Conservation (phyloP, 1,284 basidiomycete genomes). For the Cystobasidium slooffiae region DNA sequence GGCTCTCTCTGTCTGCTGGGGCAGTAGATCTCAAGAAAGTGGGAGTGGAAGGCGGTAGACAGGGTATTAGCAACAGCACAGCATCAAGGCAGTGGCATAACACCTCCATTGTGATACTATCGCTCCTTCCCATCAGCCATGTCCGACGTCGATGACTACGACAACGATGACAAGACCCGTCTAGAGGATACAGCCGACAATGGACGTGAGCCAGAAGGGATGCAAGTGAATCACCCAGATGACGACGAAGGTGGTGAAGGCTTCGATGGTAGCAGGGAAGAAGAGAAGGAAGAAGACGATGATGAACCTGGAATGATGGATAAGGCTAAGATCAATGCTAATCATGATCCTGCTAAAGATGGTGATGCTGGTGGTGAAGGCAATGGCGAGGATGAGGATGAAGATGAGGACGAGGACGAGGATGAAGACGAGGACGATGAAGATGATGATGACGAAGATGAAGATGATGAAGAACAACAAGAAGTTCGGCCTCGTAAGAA, state of each 20-base stretch:
- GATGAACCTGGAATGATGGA: constrained; percentile 57
- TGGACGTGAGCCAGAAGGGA: constrained; percentile 19
- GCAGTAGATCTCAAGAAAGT: no score
- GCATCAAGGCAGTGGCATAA: background rate
- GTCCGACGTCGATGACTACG: constrained; percentile 25
- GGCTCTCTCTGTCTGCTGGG: no score
- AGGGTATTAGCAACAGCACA: no score
- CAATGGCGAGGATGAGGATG: constrained; percentile 51
- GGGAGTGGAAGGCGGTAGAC: no score
- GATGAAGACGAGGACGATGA: constrained; percentile 37
- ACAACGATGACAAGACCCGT: constrained; percentile 11
- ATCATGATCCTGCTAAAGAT: constrained; percentile 39
- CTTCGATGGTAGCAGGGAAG: constrained; percentile 62
- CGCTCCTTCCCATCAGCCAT: background rate
- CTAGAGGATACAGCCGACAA: constrained; percentile 24
- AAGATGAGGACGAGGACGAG: constrained; percentile 50
- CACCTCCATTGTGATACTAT: background rate
- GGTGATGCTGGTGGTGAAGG: constrained; percentile 49
- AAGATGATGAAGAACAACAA: constrained; percentile 54
- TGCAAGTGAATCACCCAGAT: constrained; percentile 44
- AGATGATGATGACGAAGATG: constrained; percentile 49
- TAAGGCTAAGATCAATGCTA: constrained; percentile 49
- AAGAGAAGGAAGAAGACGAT: constrained; percentile 64
- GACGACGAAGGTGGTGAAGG: constrained; percentile 54
- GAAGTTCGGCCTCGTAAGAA: constrained; percentile 58